Base-by-base conservation (phyloP, 768 basidiomycete genomes). In the Amanita muscaria region DNA sequence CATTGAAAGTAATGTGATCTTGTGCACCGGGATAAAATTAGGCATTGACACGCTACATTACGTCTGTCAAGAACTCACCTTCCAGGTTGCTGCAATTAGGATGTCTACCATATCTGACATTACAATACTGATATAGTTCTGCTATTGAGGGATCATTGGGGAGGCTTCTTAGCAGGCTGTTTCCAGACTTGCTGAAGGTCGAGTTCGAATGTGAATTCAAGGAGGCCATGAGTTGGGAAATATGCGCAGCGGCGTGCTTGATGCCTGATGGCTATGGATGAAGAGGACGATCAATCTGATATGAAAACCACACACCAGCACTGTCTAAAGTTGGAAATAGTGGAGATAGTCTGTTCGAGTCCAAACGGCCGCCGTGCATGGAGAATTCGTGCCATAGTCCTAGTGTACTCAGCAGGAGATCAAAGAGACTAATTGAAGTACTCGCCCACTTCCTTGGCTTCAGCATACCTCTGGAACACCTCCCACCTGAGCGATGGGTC, bases 381-480 rank as follows among this genome's bases (percentile, higher is more conserved):
- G 88, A 88, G 63, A 96, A 96, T 44, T 92, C 80, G 40, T 77
- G 70, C 93, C 93, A 96, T 16, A 96, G 70, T 62, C 94, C 91
- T 89, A 46, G 35, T 44, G 47, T 42, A 35, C 11, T 38, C 51
- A 48, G 61, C 30, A 40, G 50, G 48, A 52, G 29, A 50, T 36
- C 16, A 22, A 48, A 40, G 40, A 25, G 48, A 16, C 27, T 30
- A 19, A 18, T n/a, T 32, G 40, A 50, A 34, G 50, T 22, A 72
- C 77, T 56, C 57, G 83, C 88, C 89, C 43, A 68, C 73, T 74
- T 91, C 89, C 64, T 92, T 91, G 45, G 72, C 72, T 50, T 83
- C 76, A 35, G 83, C 84, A 57, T 88, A 92, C 48, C 73, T 64
- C 59, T 73, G 73, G 61, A 90, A 89, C 50, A 78, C 77, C 43